Evolutionary conservation across 768 basidiomycete species (phyloP).

Genomic region (Boletus reticulatus): DNA sequence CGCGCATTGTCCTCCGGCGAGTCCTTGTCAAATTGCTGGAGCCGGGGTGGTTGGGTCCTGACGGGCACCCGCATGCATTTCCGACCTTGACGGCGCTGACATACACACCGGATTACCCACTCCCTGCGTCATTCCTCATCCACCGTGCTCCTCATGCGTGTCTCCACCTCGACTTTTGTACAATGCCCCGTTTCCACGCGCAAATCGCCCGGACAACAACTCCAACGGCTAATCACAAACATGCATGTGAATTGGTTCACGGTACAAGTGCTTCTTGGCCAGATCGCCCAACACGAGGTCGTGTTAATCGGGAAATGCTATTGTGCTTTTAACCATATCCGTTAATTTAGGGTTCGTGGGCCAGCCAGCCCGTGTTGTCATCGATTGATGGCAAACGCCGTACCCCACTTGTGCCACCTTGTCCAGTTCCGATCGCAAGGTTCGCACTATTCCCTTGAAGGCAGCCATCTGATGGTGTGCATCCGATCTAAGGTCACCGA

Average conservation of each 20-base stretch:
- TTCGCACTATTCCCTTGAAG: slow-evolving; percentile 14
- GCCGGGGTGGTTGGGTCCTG: slow-evolving; percentile 10
- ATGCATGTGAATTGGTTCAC: slow-evolving; percentile 7
- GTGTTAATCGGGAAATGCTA: slow-evolving; percentile 25
- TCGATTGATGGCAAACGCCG: slow-evolving; percentile 20
- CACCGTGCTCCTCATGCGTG: slow-evolving; percentile 8
- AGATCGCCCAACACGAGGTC: slow-evolving; percentile 24
- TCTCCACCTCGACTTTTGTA: background rate
- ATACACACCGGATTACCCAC: background rate
- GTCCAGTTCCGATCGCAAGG: slow-evolving; percentile 8
- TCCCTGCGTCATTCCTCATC: slow-evolving; percentile 8
- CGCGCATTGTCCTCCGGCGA: background rate
- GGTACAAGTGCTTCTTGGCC: slow-evolving; percentile 13
- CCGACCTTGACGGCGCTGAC: slow-evolving; percentile 25
- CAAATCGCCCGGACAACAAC: slow-evolving; percentile 17
- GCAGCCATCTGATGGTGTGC: slow-evolving; percentile 15
- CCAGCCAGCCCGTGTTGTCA: slow-evolving; percentile 10
- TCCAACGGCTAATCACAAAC: slow-evolving; percentile 14
- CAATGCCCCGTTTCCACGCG: slow-evolving; percentile 7
- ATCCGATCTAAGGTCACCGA: slow-evolving; percentile 23
- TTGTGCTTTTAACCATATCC: slow-evolving; percentile 27
- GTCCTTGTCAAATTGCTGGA: slow-evolving; percentile 1
- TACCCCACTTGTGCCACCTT: slow-evolving; percentile 16
- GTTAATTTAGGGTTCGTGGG: slow-evolving; percentile 30
- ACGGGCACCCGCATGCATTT: slow-evolving; percentile 13